Conservation (phyloP, 2,329 filamentous ascomycete species). For the Claviceps citrina region DNA sequence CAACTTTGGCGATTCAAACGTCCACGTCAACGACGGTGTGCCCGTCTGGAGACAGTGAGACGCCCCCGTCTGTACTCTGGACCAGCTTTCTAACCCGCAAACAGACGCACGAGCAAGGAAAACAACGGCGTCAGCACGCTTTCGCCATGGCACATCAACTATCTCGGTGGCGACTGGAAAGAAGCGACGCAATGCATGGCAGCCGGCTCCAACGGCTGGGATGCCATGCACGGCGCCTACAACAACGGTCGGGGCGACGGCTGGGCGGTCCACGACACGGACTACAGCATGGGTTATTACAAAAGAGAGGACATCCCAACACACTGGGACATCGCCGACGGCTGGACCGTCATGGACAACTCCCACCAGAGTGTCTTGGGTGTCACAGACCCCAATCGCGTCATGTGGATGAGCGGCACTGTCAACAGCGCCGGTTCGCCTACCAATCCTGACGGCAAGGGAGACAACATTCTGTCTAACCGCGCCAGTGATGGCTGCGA, state of each 20-base stretch:
- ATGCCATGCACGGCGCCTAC: conserved; percentile 33
- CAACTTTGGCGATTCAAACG: conserved; percentile 33
- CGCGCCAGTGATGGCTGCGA: conserved; percentile 20
- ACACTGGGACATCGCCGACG: conserved; percentile 39
- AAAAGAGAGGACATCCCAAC: conserved; percentile 35
- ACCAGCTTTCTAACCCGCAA: not conserved
- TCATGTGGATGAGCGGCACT: conserved; percentile 21
- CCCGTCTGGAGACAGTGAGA: conserved; percentile 34
- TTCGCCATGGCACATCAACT: conserved; percentile 35
- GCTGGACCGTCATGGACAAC: conserved; percentile 26
- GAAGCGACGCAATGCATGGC: conserved; percentile 38
- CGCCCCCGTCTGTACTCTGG: not conserved
- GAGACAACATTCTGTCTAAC: conserved; percentile 25
- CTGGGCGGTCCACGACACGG: conserved; percentile 23
- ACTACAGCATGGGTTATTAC: conserved; percentile 29
- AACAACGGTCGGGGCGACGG: conserved; percentile 34
- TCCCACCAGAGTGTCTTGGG: conserved; percentile 8
- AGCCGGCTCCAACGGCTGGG: conserved; percentile 35
- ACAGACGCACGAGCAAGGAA: not conserved
- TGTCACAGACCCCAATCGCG: conserved; percentile 33
- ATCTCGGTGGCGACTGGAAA: conserved; percentile 28
- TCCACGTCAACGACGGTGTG: conserved; percentile 18
- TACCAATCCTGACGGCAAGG: conserved; percentile 18
- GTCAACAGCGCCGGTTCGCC: conserved; percentile 31
- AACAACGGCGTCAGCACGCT: conserved; percentile 28